These are phyloP conservation scores for Xylaria venustula DNA, from an alignment of 495 filamentous ascomycete genomes.

Conservation along the genomic window DNA sequence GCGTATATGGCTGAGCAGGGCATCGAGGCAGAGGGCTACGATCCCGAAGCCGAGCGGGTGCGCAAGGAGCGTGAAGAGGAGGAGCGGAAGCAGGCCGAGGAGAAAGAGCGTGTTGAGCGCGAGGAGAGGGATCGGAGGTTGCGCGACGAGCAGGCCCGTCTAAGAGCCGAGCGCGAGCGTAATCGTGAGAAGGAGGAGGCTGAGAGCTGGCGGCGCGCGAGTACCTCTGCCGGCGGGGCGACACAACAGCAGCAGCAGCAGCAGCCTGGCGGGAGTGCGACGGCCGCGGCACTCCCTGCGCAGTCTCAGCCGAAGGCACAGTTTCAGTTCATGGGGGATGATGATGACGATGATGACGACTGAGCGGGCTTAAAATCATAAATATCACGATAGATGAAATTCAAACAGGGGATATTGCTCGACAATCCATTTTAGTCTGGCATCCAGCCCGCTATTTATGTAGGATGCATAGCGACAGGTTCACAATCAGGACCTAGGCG, in stretches of 20 bases:
- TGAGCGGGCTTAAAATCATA: conserved; percentile 17
- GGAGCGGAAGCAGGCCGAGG: conserved; percentile 38
- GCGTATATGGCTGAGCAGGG: conserved; percentile 57
- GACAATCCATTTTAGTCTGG: background rate
- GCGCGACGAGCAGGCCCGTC: conserved; percentile 36
- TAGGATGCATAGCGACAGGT: no score
- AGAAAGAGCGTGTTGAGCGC: conserved; percentile 42
- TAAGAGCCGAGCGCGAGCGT: conserved; percentile 19
- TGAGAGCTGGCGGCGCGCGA: conserved; percentile 36
- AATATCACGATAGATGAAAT: background rate
- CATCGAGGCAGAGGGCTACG: conserved; percentile 54
- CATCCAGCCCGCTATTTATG: no score
- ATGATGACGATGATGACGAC: conserved; percentile 55
- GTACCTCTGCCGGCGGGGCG: conserved; percentile 19
- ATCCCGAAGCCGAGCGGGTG: conserved; percentile 49
- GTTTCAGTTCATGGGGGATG: conserved; percentile 50
- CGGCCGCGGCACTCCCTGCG: conserved; percentile 5
- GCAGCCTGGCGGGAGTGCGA: conserved; percentile 1
- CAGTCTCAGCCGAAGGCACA: conserved; percentile 39
- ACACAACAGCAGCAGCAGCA: background rate
- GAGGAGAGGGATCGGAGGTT: conserved; percentile 40
- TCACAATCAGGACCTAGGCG: no score
- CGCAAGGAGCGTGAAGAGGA: conserved; percentile 40
- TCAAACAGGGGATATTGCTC: background rate
- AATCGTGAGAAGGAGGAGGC: conserved; percentile 31